Percentiles rank a stretch among this genome's conserved stretches.
phyloP scores from a whole-genome alignment of 2,329 filamentous ascomycete species.

The Penicillium griseofulvum region DNA sequence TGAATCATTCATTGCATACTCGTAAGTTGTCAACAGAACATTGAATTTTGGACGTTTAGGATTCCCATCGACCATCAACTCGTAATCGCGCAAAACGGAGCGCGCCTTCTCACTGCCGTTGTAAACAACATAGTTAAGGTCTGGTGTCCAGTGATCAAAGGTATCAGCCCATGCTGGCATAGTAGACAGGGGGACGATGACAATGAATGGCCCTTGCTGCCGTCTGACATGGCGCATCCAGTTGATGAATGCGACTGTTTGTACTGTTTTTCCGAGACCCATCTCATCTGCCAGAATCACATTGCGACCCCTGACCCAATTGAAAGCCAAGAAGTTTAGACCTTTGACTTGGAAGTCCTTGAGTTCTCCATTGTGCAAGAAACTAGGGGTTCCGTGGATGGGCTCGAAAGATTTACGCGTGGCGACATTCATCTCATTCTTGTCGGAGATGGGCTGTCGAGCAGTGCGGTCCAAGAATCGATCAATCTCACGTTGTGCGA shows the following conservation, averaged over 20 bases:
- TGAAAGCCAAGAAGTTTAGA: conserved; percentile 91
- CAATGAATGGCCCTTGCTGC: conserved; percentile 92
- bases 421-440: conserved; percentile 69
- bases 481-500: conserved; percentile 87
- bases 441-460: conserved; percentile 76
- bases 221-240: conserved; percentile 88
- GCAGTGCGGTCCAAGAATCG: conserved; percentile 81
- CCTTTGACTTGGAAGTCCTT: conserved; percentile 92
- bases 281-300: conserved; percentile 98
- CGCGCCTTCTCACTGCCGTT: conserved; percentile 85
- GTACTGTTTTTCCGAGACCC: conserved; percentile 96
- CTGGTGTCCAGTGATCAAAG: conserved; percentile 93
- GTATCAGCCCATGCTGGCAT: conserved; percentile 98
- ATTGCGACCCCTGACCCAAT: conserved; percentile 92
- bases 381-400: conserved; percentile 79
- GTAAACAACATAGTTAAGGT: conserved; percentile 96
- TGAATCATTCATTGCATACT: conserved; percentile 87
- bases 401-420: conserved; percentile 69
- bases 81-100: conserved; percentile 83
- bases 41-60: conserved; percentile 91
- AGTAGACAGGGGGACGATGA: conserved; percentile 94
- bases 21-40: conserved; percentile 94
- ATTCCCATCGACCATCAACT: conserved; percentile 83
- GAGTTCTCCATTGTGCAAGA: conserved; percentile 79
- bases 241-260: conserved; percentile 94